Percentiles rank a stretch among this genome's conserved stretches.
These are phyloP conservation scores for Coemansia sp. DNA, from an alignment of 192 early-diverging fungal species.

Conservation along the genomic window DNA sequence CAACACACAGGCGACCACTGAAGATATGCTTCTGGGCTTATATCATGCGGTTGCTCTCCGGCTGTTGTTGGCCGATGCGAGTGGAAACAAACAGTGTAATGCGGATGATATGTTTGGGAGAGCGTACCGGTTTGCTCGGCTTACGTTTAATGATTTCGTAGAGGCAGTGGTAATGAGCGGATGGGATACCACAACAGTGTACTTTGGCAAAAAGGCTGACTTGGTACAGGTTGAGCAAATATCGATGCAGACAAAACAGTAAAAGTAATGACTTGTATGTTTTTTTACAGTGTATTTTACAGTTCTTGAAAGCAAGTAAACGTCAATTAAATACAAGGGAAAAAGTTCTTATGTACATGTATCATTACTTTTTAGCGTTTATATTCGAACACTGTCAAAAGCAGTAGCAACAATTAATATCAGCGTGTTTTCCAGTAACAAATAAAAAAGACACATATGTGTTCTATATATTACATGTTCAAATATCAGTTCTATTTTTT, in stretches of 20 bases:
- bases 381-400: no score
- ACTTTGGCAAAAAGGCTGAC: conserved; percentile 25
- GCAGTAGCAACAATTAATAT: no score
- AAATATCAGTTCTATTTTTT: no score
- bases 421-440: no score
- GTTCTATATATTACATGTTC: no score
- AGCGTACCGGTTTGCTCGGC: conserved; percentile 26
- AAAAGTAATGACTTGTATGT: not conserved
- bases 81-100: not conserved
- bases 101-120: not conserved
- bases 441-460: no score
- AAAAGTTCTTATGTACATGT: no score
- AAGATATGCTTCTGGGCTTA: conserved; percentile 29
- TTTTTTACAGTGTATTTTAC: not conserved
- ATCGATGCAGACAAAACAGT: not conserved
- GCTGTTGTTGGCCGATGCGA: conserved; percentile 6
- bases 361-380: no score
- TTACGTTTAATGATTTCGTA: conserved; percentile 22
- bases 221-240: conserved; percentile 12
- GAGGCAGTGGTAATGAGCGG: conserved; percentile 16
- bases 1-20: conserved; percentile 11
- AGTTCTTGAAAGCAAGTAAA: no score
- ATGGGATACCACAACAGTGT: conserved; percentile 38
- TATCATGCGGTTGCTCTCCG: conserved; percentile 30
- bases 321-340: no score